Evolutionary conservation across 2,329 filamentous ascomycete species (phyloP).

Genomic region (Fusarium burgessii): DNA sequence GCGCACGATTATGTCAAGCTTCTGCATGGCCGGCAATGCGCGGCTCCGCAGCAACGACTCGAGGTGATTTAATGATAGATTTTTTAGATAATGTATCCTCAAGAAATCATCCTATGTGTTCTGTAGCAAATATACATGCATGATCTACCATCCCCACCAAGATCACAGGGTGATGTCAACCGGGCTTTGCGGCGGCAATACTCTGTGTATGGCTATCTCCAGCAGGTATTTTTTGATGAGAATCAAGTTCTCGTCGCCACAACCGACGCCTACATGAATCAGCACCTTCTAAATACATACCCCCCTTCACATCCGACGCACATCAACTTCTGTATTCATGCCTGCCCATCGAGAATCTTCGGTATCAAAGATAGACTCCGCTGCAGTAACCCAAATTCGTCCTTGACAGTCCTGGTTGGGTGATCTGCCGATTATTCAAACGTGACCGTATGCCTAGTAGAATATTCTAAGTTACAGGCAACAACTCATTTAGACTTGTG

Average conservation of each 20-base stretch:
- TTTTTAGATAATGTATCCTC: neutral
- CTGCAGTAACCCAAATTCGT: conserved; percentile 6
- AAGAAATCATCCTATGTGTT: conserved; percentile 7
- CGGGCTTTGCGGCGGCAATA: neutral
- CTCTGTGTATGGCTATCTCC: neutral
- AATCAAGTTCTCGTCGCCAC: conserved; percentile 19
- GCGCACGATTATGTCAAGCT: neutral
- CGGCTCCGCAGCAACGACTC: conserved; percentile 18
- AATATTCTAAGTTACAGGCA: neutral
- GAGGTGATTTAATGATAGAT: conserved; percentile 17
- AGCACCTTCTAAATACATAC: conserved; percentile 17
- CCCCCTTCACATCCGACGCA: conserved; percentile 18
- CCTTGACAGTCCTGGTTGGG: conserved; percentile 1
- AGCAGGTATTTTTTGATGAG: conserved; percentile 3
- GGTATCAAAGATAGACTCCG: conserved; percentile 19
- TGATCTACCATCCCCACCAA: conserved; percentile 26
- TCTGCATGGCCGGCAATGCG: neutral
- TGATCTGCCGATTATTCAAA: neutral
- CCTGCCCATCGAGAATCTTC: conserved; percentile 6
- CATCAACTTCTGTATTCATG: neutral
- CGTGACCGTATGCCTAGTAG: conserved; percentile 14
- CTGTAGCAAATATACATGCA: conserved; percentile 32
- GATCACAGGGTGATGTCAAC: conserved; percentile 26
- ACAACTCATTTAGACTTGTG: conserved; percentile 12
- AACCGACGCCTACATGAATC: conserved; percentile 8